Percentiles rank a stretch among this genome's conserved stretches.
These are phyloP conservation scores for Trichoderma koningiopsis DNA, from an alignment of 2,329 filamentous ascomycete genomes.

Conservation along the genomic window DNA sequence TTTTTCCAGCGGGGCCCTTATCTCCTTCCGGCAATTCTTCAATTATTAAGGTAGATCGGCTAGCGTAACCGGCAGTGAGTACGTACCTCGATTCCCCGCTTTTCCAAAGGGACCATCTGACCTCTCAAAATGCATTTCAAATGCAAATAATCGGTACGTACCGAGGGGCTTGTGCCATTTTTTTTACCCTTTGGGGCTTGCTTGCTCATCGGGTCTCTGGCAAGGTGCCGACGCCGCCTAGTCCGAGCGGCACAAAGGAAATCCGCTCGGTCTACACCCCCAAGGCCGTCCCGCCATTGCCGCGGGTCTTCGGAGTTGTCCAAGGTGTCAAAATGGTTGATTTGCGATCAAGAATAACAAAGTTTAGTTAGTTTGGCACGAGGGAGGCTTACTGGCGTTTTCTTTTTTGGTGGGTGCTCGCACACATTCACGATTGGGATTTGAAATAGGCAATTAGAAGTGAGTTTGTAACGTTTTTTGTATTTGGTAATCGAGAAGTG, in stretches of 20 bases:
- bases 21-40: not conserved
- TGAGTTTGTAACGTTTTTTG: conserved; percentile 14
- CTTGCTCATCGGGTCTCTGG: conserved; percentile 11
- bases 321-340: not conserved
- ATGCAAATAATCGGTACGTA: conserved; percentile 18
- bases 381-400: not conserved
- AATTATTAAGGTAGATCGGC: conserved; percentile 3
- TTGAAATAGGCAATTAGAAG: not conserved
- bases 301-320: conserved; percentile 13
- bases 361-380: not conserved
- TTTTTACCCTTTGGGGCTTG: no score
- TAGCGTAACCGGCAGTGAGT: not conserved
- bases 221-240: conserved; percentile 16
- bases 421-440: not conserved
- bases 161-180: not conserved
- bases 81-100: not conserved
- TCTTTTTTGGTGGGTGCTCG: not conserved
- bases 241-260: conserved; percentile 11
- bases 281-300: conserved; percentile 19
- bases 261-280: conserved; percentile 4
- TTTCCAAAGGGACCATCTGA: not conserved
- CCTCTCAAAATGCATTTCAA: conserved; percentile 14
- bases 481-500: conserved; percentile 1
- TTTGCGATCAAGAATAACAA: not conserved
- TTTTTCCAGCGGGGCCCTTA: not conserved